Evolutionary conservation across 371 early-diverging fungal genomes (phyloP), one percentile per base, ranked within the genome.

Genomic region (Parasitella parasitica): DNA sequence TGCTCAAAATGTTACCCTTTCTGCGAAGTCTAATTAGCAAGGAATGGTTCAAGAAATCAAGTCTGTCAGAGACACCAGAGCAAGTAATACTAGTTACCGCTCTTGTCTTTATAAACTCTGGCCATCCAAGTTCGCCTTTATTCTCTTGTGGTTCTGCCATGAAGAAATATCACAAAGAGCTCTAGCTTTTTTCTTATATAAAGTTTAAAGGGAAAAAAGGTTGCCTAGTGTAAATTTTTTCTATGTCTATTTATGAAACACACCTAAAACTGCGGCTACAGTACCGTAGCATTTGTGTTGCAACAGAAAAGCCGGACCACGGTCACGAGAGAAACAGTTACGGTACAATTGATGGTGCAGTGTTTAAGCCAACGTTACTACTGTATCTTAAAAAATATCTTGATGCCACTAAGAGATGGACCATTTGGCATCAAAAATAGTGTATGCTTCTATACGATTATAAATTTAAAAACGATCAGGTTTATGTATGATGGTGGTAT

Each of bases 1-100:
- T 32, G 6, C 11, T 59, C 34, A n/a, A n/a, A n/a, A n/a, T 8
- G 7, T 52, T 67, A 86, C 86, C 86, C 77, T 84, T 83, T 70
- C 86, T 73, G 51, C 81, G 78, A 62, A 86, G 65, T 53, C 84
- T 82, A 65, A 84, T 80, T 57, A 84, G 66, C 6, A 86, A 72
- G 4, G 82, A 66, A 62, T 86, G 83, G 41, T 81, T 75, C 30
- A 86, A 61, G 38, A 86, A 80, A 57, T 86, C 83, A 20, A 82
- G 66, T 54, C 86, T 75, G 41, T 82, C 83, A n/a, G 71, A 69
- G 22, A 78, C 72, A 54, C 80, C 72, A 6, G 86, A 72, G 52
- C 60, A 69, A 6, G 86, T 86, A 59, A 86, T 82, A 39, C 67
- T 75, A 3, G 72, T 70, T 43, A 82, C 58, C 16, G 84, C 75